These are phyloP conservation scores for Pleurotus tuoliensis DNA, from an alignment of 768 basidiomycete species.

Conservation along the genomic window DNA sequence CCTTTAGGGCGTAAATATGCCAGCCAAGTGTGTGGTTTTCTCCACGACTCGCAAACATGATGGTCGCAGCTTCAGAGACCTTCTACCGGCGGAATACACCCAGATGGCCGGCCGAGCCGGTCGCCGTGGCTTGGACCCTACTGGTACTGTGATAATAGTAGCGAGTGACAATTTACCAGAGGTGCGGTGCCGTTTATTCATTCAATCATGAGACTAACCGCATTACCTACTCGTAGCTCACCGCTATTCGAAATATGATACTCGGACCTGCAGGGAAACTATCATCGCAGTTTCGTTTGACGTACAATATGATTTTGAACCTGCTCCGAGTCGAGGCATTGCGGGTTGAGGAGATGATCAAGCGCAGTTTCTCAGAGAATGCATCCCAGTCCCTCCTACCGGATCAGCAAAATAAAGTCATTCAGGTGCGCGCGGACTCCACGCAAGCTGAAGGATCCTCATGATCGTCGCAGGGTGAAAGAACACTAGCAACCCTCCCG, in stretches of 20 bases:
- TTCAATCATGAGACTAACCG: too few relatives aligned
- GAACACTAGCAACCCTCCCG: constrained; percentile 52
- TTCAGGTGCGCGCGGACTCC: constrained; percentile 51
- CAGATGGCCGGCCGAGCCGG: constrained; percentile 99
- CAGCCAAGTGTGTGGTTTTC: constrained; percentile 95
- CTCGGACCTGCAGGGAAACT: constrained; percentile 91
- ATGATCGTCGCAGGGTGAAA: constrained; percentile 60
- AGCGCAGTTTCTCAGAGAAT: constrained; percentile 97
- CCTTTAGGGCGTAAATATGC: constrained; percentile 97
- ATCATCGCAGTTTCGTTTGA: constrained; percentile 93
- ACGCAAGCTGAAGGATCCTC: background rate
- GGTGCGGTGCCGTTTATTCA: constrained; percentile 33
- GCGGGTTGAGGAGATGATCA: constrained; percentile 98
- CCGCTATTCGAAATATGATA: constrained; percentile 81
- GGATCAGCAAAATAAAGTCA: constrained; percentile 86
- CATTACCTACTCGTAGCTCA: constrained; percentile 44
- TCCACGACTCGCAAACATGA: constrained; percentile 95
- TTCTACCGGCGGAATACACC: constrained; percentile 90
- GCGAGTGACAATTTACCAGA: constrained; percentile 84
- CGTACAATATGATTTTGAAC: constrained; percentile 99
- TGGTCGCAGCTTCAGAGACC: constrained; percentile 86
- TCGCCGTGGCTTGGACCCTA: constrained; percentile 89
- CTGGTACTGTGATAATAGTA: constrained; percentile 92
- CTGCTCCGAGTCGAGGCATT: constrained; percentile 93
- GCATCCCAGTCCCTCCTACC: constrained; percentile 89